These are phyloP conservation scores for Didymella glomerata DNA, from an alignment of 2,329 filamentous ascomycete genomes.

Conservation along the genomic window DNA sequence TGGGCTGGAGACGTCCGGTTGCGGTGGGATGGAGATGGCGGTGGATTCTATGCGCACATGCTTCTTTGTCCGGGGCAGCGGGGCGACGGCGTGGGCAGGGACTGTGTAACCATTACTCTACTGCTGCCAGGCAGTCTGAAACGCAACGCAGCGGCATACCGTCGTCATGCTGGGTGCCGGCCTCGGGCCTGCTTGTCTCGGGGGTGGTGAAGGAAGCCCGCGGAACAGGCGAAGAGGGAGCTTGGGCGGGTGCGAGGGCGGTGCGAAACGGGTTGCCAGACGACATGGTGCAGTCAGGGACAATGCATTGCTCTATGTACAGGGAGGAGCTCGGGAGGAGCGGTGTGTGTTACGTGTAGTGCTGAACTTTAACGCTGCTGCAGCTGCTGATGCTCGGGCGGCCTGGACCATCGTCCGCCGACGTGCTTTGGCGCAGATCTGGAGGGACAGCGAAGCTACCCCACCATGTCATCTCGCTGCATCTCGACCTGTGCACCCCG, in stretches of 20 bases:
- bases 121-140: slow-evolving; percentile 33
- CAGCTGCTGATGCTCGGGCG: slow-evolving; percentile 36
- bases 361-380: slow-evolving; percentile 22
- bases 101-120: slow-evolving; percentile 49
- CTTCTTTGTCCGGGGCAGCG: slow-evolving; percentile 62
- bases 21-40: slow-evolving; percentile 47
- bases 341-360: slow-evolving; percentile 29
- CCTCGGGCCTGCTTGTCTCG: slow-evolving; percentile 34
- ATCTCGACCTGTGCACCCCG: slow-evolving; percentile 14
- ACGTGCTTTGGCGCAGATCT: slow-evolving; percentile 29
- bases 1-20: slow-evolving; percentile 40
- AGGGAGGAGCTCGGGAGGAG: slow-evolving; percentile 35
- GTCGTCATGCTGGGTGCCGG: slow-evolving; percentile 34
- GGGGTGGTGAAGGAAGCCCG: slow-evolving; percentile 39
- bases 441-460: slow-evolving; percentile 34
- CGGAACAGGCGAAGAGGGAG: slow-evolving; percentile 32
- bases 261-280: slow-evolving; percentile 53
- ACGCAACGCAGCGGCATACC: slow-evolving; percentile 44
- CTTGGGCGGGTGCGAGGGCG: slow-evolving; percentile 40
- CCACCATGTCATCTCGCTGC: slow-evolving; percentile 27
- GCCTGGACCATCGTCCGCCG: slow-evolving; percentile 27
- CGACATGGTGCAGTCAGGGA: slow-evolving; percentile 49
- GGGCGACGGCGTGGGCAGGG: slow-evolving; percentile 34
- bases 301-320: slow-evolving; percentile 54
- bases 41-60: slow-evolving; percentile 63